These are phyloP conservation scores for Paraphoma sp. DNA, from an alignment of 2,329 filamentous ascomycete species.

Conservation along the genomic window DNA sequence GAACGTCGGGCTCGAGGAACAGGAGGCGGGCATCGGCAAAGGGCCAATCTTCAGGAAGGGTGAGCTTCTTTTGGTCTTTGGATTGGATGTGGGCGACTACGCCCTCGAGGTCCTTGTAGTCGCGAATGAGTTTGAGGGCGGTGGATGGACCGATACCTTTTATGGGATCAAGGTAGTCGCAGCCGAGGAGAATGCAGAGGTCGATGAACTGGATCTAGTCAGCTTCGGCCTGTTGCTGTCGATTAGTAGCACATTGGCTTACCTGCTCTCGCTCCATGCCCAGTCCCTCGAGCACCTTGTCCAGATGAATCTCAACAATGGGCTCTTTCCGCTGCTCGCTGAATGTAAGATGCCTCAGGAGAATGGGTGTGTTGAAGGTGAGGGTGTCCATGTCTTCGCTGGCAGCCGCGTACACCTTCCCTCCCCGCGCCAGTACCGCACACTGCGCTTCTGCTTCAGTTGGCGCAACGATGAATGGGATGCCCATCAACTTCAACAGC, in stretches of 20 bases:
- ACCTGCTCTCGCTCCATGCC: slow-evolving; percentile 88
- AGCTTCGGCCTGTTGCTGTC: slow-evolving; percentile 7
- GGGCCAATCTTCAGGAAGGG: slow-evolving; percentile 95
- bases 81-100: slow-evolving; percentile 82
- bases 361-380: slow-evolving; percentile 90
- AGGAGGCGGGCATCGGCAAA: slow-evolving; percentile 89
- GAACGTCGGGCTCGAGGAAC: slow-evolving; percentile 91
- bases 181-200: slow-evolving; percentile 95
- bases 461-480: slow-evolving; percentile 92
- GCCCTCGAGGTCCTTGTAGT: slow-evolving; percentile 86
- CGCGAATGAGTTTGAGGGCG: slow-evolving; percentile 90
- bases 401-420: slow-evolving; percentile 95
- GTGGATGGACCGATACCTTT: slow-evolving; percentile 93
- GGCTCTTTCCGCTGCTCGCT: slow-evolving; percentile 97
- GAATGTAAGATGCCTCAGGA: slow-evolving; percentile 92
- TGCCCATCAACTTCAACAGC: slow-evolving; percentile 91
- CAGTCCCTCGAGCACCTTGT: slow-evolving; percentile 84
- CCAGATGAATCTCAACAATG: slow-evolving; percentile 91
- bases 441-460: slow-evolving; percentile 98
- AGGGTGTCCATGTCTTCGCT: slow-evolving; percentile 99
- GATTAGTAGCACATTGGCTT: slow-evolving; percentile 17
- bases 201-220: slow-evolving; percentile 78
- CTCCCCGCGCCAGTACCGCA: slow-evolving; percentile 83
- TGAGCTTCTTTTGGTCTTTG: slow-evolving; percentile 72
- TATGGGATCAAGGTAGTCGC: slow-evolving; percentile 96